These are phyloP conservation scores for Discostella stelligeroides DNA, from an alignment of 108 stramenopile species.

Conservation along the genomic window DNA sequence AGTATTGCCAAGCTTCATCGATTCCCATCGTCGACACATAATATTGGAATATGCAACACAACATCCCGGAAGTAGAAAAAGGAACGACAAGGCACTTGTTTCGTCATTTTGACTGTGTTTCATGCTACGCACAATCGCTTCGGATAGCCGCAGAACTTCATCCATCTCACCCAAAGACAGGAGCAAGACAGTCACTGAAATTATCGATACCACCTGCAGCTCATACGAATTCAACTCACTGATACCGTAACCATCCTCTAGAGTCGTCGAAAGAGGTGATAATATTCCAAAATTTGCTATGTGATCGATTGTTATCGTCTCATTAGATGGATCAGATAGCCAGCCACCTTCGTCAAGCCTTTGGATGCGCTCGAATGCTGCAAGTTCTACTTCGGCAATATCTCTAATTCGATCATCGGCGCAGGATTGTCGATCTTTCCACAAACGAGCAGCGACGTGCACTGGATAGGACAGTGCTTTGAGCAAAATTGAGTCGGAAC, in stretches of 20 bases:
- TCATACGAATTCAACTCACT: neutral
- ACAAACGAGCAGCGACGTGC: constrained; percentile 50
- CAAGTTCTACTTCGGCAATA: constrained; percentile 55
- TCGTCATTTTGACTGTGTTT: neutral
- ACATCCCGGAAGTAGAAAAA: constrained; percentile 22
- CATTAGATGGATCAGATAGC: constrained; percentile 12
- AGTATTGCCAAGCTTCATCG: constrained; percentile 35
- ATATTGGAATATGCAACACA: constrained; percentile 37
- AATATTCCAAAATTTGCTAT: constrained; percentile 11
- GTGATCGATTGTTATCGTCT: constrained; percentile 2
- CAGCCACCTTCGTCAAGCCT: constrained; percentile 34
- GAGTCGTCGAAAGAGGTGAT: neutral
- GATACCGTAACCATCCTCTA: neutral
- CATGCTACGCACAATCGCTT: neutral
- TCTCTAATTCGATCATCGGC: constrained; percentile 70
- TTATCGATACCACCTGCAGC: constrained; percentile 14
- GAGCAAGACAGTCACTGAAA: constrained; percentile 25
- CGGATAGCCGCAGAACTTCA: constrained; percentile 23
- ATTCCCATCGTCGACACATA: constrained; percentile 43
- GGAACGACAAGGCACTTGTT: neutral
- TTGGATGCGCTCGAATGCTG: constrained; percentile 48
- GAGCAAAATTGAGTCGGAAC: constrained; percentile 11
- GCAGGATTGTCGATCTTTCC: constrained; percentile 45
- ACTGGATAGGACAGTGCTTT: constrained; percentile 36
- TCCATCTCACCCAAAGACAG: constrained; percentile 33